Evolutionary conservation across 169 alveolate genomes (phyloP).

Genomic region (Cryptosporidium xiaoi): DNA sequence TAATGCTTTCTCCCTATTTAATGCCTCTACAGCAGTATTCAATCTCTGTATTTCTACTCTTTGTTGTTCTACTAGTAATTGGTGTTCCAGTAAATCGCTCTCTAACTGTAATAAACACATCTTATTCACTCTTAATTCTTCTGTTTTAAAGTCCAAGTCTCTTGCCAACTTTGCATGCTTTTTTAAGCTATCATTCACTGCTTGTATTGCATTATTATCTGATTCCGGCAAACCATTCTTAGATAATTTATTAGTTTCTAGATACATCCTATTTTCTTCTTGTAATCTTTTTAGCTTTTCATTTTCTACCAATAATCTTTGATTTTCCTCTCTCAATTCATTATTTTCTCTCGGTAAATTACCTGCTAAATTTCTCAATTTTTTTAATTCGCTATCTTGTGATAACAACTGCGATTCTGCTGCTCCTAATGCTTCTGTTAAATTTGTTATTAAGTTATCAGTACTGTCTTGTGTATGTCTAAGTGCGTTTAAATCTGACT

Average conservation of each 20-base stretch:
- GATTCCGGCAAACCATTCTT: background rate
- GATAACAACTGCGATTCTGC: constrained; percentile 63
- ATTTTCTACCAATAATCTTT: constrained; percentile 48
- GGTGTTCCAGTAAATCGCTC: constrained; percentile 68
- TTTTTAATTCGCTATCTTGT: constrained; percentile 52
- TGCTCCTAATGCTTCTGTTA: constrained; percentile 67
- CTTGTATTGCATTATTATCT: constrained; percentile 44
- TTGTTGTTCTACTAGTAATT: constrained; percentile 60
- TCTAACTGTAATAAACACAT: constrained; percentile 71
- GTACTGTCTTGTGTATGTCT: constrained; percentile 66
- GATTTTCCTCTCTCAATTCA: constrained; percentile 44
- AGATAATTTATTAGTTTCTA: background rate
- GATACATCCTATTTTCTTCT: constrained; percentile 14
- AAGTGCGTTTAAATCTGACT: constrained; percentile 70
- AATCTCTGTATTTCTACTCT: constrained; percentile 69
- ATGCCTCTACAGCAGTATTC: constrained; percentile 66
- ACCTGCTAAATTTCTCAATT: constrained; percentile 25
- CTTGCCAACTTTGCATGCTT: constrained; percentile 57
- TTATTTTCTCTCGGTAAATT: constrained; percentile 63
- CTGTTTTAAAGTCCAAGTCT: constrained; percentile 59
- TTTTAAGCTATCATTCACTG: constrained; percentile 30
- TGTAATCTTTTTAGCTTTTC: constrained; percentile 42
- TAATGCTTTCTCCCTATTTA: constrained; percentile 68
- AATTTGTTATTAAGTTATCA: constrained; percentile 56
- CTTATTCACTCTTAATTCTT: constrained; percentile 58